These are phyloP conservation scores for Saccharomyces mikatae DNA, from an alignment of 805 yeast species.

Conservation along the genomic window DNA sequence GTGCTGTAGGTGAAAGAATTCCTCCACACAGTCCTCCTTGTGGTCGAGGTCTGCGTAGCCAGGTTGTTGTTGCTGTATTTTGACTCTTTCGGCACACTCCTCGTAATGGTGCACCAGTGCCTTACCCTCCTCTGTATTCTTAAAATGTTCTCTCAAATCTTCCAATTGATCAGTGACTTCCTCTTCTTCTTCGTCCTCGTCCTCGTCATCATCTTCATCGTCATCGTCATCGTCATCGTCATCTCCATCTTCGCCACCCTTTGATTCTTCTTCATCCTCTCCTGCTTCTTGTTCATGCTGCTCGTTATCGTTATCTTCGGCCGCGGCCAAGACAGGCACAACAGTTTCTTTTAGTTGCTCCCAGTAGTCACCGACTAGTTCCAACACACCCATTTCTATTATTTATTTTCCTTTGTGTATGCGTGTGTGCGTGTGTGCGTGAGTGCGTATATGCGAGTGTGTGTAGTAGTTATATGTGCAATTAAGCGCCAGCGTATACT, in stretches of 20 bases:
- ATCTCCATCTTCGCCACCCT: conserved; percentile 27
- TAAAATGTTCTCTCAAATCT: conserved; percentile 58
- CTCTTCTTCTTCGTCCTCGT: conserved; percentile 63
- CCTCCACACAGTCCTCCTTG: conserved; percentile 98
- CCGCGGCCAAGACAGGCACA: conserved; percentile 73
- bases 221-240: conserved; percentile 31
- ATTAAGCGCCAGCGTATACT: not conserved
- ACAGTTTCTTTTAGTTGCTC: conserved; percentile 72
- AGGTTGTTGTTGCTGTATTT: conserved; percentile 75
- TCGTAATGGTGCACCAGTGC: conserved; percentile 80
- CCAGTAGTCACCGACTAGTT: conserved; percentile 33
- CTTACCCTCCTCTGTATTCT: conserved; percentile 57
- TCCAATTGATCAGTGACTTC: conserved; percentile 62
- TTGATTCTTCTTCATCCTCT: conserved; percentile 26
- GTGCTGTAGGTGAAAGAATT: conserved; percentile 94
- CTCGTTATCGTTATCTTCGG: conserved; percentile 41
- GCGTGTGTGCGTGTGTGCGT: not conserved
- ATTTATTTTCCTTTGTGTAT: not conserved
- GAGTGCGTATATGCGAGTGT: not conserved
- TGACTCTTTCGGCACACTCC: conserved; percentile 93
- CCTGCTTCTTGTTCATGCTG: conserved; percentile 1
- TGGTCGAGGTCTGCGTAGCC: conserved; percentile 70
- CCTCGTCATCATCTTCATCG: conserved; percentile 50
- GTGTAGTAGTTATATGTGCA: not conserved
- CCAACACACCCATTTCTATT: conserved; percentile 20